Conservation (phyloP, 768 basidiomycete species). For the Suillus sp. region DNA sequence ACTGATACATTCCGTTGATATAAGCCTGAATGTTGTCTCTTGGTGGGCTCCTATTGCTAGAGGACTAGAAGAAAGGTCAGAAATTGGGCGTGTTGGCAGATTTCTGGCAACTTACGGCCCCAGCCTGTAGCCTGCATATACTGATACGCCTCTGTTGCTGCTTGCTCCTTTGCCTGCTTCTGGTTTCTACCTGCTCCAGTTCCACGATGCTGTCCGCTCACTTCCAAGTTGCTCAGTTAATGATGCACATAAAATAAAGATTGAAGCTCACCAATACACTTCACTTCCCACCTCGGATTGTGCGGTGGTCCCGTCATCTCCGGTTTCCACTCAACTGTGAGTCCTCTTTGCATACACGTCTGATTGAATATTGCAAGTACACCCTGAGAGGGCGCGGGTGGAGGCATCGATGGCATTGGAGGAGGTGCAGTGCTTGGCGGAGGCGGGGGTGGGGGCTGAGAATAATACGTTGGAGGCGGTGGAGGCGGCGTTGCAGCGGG, state of each 20-base stretch:
- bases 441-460: conserved; percentile 13
- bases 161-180: conserved; percentile 69
- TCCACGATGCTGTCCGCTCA: conserved; percentile 53
- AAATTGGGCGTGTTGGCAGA: neutral
- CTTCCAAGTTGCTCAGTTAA: conserved; percentile 34
- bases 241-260: neutral
- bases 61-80: conserved; percentile 5
- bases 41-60: neutral
- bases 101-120: conserved; percentile 34
- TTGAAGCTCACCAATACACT: conserved; percentile 48
- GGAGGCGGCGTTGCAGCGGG: conserved; percentile 18
- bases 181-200: conserved; percentile 57
- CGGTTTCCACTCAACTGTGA: conserved; percentile 48
- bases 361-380: conserved; percentile 54
- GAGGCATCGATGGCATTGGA: conserved; percentile 22
- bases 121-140: conserved; percentile 46
- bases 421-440: conserved; percentile 25
- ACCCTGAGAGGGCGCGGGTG: conserved; percentile 32
- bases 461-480: conserved; percentile 26
- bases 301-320: conserved; percentile 53
- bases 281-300: conserved; percentile 58
- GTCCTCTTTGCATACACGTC: conserved; percentile 50
- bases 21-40: neutral
- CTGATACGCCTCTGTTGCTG: conserved; percentile 58
- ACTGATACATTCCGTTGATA: conserved; percentile 6